phyloP scores from a whole-genome alignment of 768 basidiomycete genomes.

The Boletus rubescentipes region DNA sequence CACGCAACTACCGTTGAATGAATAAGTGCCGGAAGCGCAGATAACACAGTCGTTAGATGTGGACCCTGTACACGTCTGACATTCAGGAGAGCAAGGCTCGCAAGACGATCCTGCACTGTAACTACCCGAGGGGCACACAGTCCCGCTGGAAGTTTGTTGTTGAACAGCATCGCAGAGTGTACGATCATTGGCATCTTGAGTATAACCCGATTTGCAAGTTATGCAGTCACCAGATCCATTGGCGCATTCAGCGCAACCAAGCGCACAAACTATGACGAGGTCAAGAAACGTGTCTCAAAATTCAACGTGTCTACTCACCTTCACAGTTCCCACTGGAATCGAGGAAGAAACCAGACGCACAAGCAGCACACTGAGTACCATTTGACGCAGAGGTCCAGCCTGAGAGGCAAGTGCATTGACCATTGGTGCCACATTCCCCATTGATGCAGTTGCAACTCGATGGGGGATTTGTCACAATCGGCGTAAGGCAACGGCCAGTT shows the following conservation, averaged over 20 bases:
- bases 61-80: slow-evolving; percentile 67
- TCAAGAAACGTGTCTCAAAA: not conserved
- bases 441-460: slow-evolving; percentile 81
- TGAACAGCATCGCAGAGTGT: slow-evolving; percentile 62
- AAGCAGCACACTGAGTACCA: slow-evolving; percentile 76
- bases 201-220: slow-evolving; percentile 69
- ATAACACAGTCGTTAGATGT: slow-evolving; percentile 70
- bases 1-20: slow-evolving; percentile 72
- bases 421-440: slow-evolving; percentile 66
- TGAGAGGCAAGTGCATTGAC: slow-evolving; percentile 71
- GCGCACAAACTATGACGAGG: slow-evolving; percentile 55
- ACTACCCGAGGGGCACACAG: slow-evolving; percentile 61
- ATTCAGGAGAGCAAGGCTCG: slow-evolving; percentile 58
- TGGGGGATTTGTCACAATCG: slow-evolving; percentile 49
- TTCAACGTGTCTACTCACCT: slow-evolving; percentile 39
- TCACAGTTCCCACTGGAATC: slow-evolving; percentile 69
- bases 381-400: slow-evolving; percentile 73
- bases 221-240: slow-evolving; percentile 68
- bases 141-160: slow-evolving; percentile 50
- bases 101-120: slow-evolving; percentile 61
- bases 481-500: slow-evolving; percentile 65
- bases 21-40: slow-evolving; percentile 61
- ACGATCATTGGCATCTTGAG: slow-evolving; percentile 60
- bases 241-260: slow-evolving; percentile 72
- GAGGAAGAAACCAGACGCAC: slow-evolving; percentile 74